Conservation (phyloP, 2,329 filamentous ascomycete species). For the Lasiodiplodia theobromae region DNA sequence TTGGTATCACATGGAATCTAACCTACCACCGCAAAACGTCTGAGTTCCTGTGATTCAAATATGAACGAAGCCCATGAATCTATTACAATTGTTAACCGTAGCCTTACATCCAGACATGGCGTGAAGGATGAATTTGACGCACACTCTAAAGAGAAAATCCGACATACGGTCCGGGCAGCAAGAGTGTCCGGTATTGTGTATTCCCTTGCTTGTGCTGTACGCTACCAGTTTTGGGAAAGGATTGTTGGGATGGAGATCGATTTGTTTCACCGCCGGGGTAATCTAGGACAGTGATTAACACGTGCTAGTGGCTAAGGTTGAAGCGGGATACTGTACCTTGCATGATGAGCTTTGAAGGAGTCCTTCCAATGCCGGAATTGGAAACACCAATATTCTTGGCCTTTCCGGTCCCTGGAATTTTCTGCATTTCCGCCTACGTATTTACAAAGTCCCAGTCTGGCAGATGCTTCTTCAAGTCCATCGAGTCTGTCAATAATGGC, state of each 20-base stretch:
- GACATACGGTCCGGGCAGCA: conserved; percentile 47
- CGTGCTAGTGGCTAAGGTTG: not conserved
- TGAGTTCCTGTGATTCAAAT: too few species aligned
- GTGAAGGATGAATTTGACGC: too few species aligned
- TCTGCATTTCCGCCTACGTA: conserved; percentile 77
- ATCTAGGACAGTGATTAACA: conserved; percentile 42
- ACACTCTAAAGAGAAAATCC: too few species aligned
- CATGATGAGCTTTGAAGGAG: conserved; percentile 68
- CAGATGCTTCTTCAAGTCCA: conserved; percentile 70
- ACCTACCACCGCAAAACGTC: too few species aligned
- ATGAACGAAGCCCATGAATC: too few species aligned
- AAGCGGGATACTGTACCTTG: conserved; percentile 48
- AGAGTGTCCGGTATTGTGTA: conserved; percentile 77
- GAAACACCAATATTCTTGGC: conserved; percentile 83
- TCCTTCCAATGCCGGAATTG: conserved; percentile 86
- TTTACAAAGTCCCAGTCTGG: conserved; percentile 83
- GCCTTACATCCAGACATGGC: too few species aligned
- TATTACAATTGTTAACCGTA: too few species aligned
- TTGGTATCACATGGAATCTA: too few species aligned
- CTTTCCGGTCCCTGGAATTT: conserved; percentile 72
- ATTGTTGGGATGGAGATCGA: conserved; percentile 81
- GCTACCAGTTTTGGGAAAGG: conserved; percentile 78
- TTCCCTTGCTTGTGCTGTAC: conserved; percentile 75
- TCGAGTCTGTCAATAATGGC: conserved; percentile 70
- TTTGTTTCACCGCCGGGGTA: conserved; percentile 77